A percentile compares a stretch with the other conserved stretches of the same genome.
These are phyloP conservation scores for Solidago caesia DNA, from an alignment of 129 eudicot genomes.

Conservation along the genomic window DNA sequence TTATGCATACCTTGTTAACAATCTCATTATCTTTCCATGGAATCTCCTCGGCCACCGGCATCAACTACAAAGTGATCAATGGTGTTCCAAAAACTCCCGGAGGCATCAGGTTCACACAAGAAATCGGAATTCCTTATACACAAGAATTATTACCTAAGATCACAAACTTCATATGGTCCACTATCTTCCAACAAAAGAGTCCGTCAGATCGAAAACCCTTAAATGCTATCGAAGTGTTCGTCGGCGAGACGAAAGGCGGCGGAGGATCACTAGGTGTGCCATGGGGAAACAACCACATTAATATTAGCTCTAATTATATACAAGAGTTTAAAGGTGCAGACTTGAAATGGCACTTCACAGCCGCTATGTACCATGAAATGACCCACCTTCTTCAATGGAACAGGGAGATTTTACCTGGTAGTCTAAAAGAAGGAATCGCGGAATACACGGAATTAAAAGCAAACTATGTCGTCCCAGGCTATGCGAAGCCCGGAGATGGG, in stretches of 20 bases:
- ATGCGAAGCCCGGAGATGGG: constrained; percentile 22
- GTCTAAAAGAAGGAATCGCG: constrained; percentile 28
- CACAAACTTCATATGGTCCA: constrained; percentile 22
- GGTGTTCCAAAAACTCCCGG: constrained; percentile 17
- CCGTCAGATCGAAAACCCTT: constrained; percentile 6
- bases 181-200: constrained; percentile 19
- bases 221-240: background rate
- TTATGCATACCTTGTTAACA: background rate
- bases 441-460: constrained; percentile 23
- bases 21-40: background rate
- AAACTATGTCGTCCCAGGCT: background rate
- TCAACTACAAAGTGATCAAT: constrained; percentile 9
- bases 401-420: background rate
- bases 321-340: background rate
- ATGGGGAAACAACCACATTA: constrained; percentile 20
- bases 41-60: background rate
- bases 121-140: constrained; percentile 30
- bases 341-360: constrained; percentile 17
- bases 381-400: constrained; percentile 30
- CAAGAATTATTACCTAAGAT: constrained; percentile 5
- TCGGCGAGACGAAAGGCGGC: background rate
- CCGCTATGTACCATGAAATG: constrained; percentile 26
- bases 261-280: too few species aligned
- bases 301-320: constrained; percentile 10
- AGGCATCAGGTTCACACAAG: constrained; percentile 7